phyloP scores from a whole-genome alignment of 257 asterid species.

The Ocimum tenuiflorum region DNA sequence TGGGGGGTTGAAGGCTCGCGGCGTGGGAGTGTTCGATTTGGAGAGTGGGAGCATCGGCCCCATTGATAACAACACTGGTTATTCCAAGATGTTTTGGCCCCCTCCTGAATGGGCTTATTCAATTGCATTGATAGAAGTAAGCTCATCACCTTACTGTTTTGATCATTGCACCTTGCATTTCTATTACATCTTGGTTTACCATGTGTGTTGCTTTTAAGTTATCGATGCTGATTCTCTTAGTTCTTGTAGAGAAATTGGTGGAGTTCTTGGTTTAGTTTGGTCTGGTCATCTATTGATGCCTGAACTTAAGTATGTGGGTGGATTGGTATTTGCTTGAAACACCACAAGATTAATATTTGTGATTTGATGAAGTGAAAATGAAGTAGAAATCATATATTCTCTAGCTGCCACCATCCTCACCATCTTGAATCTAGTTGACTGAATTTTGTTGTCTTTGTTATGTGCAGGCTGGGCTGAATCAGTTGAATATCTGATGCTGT shows the following conservation, averaged over 20 bases:
- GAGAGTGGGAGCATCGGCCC: slow-evolving; percentile 65
- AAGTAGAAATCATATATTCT: background rate
- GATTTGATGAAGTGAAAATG: background rate
- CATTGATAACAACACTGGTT: slow-evolving; percentile 31
- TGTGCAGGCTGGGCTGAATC: slow-evolving; percentile 41
- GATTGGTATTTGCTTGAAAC: slow-evolving; percentile 1
- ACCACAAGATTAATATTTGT: background rate
- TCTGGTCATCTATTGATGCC: too few species aligned
- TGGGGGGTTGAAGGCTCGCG: slow-evolving; percentile 40
- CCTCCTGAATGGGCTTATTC: slow-evolving; percentile 73
- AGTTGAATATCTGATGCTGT: slow-evolving; percentile 27
- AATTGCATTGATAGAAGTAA: slow-evolving; percentile 48
- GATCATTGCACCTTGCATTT: too few species aligned
- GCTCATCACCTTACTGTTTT: slow-evolving; percentile 14
- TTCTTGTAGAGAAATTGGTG: slow-evolving; percentile 5
- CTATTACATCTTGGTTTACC: background rate
- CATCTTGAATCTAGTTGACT: slow-evolving; percentile 3
- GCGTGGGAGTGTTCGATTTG: slow-evolving; percentile 61
- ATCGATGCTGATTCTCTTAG: background rate
- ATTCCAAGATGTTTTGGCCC: slow-evolving; percentile 74
- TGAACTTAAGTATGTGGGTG: too few species aligned
- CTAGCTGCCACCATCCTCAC: background rate
- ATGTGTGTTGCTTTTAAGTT: background rate
- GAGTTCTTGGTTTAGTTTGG: background rate
- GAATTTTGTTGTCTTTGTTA: background rate